These are phyloP conservation scores for Nematodospora valgi DNA, from an alignment of 805 yeast species.

Conservation along the genomic window DNA sequence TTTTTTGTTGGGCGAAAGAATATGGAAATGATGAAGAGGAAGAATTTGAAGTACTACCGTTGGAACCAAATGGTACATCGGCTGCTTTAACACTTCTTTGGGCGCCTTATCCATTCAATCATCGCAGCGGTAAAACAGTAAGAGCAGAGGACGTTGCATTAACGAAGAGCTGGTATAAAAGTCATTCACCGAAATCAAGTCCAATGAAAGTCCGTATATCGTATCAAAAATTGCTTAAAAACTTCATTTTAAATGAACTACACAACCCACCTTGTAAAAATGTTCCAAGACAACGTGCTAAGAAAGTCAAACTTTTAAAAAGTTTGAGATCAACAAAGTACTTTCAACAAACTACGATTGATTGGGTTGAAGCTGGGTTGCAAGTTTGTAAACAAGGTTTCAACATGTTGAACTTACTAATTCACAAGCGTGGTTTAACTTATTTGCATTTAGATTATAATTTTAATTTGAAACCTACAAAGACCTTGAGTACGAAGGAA, in stretches of 20 bases:
- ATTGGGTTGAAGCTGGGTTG: conserved; percentile 98
- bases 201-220: conserved; percentile 83
- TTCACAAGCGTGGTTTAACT: conserved; percentile 87
- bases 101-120: conserved; percentile 85
- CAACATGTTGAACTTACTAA: conserved; percentile 84
- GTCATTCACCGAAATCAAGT: conserved; percentile 56
- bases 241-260: conserved; percentile 66
- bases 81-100: conserved; percentile 65
- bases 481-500: conserved; percentile 93
- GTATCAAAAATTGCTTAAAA: conserved; percentile 83
- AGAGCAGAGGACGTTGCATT: conserved; percentile 90
- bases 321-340: conserved; percentile 75
- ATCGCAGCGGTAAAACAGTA: conserved; percentile 64
- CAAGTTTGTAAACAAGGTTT: conserved; percentile 93
- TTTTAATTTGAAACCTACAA: conserved; percentile 93
- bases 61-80: conserved; percentile 42
- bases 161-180: conserved; percentile 76
- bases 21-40: conserved; percentile 16
- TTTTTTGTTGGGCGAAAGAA: conserved; percentile 29
- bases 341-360: conserved; percentile 87
- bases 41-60: conserved; percentile 9
- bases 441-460: conserved; percentile 93
- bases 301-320: conserved; percentile 58
- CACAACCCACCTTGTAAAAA: conserved; percentile 47
- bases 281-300: conserved; percentile 27